Evolutionary conservation across 1,139 yeast genomes (phyloP), one percentile per base, ranked within the genome.

Genomic region (Eremothecium gossypii): DNA sequence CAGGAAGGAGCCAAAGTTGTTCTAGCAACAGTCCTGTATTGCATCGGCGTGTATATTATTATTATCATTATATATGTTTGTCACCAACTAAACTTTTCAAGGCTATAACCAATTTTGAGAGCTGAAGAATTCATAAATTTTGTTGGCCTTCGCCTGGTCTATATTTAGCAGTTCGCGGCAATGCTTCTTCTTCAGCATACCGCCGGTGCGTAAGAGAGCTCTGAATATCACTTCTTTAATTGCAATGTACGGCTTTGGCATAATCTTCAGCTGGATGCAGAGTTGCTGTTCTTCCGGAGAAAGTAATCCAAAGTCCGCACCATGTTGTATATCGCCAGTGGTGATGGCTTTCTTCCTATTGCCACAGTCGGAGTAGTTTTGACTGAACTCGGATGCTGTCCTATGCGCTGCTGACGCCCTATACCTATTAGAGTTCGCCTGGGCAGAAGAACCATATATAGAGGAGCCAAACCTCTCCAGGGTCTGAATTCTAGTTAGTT

Each of bases 171-270:
- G 67, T 48, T 82, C 95, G 52, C 89, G 73, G 7, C 95, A 93
- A 36, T 83, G 82, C 57, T 84, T 82, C 65, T 83, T 82, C 66
- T 84, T 84, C 56, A 91, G 64, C 5, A 74, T 65, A 7, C 97
- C 97, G 37, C 94, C 94, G 36, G 84, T 81, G 50, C 85, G 78
- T 32, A 89, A 69, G 27, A 94, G 77, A 58, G 89, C 96, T 53
- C 93, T 76, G 70, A 91, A 86, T 45, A 91, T 65, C n/a, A 87
- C 80, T 59, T 86, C 95, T 59, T 91, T 91, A 50, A 91, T 85
- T 2, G 95, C 95, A 49, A 93, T 68, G 58, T 89, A 91, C 2
- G 97, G 95, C 60, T 91, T 91, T 9, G 99, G 98, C 47, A 83
- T 66, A 9, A 93, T 81, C 50, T 95, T 77, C 48, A 91, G 69